Percentiles rank a stretch among this genome's conserved stretches.
phyloP scores from a whole-genome alignment of 768 basidiomycete species.

The Ramaria sp. region DNA sequence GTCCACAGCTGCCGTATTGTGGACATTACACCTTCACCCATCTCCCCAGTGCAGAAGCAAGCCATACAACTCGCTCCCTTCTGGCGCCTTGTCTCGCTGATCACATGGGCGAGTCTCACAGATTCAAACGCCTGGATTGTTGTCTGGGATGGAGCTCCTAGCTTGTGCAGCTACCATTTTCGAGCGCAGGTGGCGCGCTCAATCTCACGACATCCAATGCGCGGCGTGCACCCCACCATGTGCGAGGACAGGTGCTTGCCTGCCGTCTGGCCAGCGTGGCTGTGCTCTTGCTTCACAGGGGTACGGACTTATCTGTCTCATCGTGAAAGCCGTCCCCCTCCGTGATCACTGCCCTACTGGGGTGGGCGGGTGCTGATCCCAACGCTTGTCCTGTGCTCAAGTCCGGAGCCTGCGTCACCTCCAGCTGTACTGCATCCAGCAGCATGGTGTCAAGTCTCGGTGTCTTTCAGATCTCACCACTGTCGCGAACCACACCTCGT shows the following conservation, averaged over 20 bases:
- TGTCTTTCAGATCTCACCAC: conserved; percentile 70
- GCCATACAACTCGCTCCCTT: conserved; percentile 35
- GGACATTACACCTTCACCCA: conserved; percentile 51
- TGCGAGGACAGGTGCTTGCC: conserved; percentile 62
- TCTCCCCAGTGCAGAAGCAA: conserved; percentile 42
- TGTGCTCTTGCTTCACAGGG: conserved; percentile 70
- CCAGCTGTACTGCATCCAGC: conserved; percentile 46
- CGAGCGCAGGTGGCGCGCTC: conserved; percentile 30
- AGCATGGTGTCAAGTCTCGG: conserved; percentile 61
- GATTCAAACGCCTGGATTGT: conserved; percentile 45
- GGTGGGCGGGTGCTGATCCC: conserved; percentile 60
- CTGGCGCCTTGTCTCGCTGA: conserved; percentile 60
- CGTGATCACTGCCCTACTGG: conserved; percentile 74
- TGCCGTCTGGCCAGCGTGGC: conserved; percentile 54
- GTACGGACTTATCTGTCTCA: conserved; percentile 64
- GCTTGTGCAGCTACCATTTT: conserved; percentile 56
- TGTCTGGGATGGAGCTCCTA: conserved; percentile 72
- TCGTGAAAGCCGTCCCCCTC: conserved; percentile 59
- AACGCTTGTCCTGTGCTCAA: conserved; percentile 59
- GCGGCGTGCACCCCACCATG: conserved; percentile 68
- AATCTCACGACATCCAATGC: conserved; percentile 60
- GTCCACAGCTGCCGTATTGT: conserved; percentile 49
- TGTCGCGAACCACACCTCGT: conserved; percentile 33
- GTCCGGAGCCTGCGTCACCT: conserved; percentile 50
- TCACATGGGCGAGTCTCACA: conserved; percentile 57